Base-by-base conservation (phyloP, 129 eudicot genomes). In the Arctium lappa region DNA sequence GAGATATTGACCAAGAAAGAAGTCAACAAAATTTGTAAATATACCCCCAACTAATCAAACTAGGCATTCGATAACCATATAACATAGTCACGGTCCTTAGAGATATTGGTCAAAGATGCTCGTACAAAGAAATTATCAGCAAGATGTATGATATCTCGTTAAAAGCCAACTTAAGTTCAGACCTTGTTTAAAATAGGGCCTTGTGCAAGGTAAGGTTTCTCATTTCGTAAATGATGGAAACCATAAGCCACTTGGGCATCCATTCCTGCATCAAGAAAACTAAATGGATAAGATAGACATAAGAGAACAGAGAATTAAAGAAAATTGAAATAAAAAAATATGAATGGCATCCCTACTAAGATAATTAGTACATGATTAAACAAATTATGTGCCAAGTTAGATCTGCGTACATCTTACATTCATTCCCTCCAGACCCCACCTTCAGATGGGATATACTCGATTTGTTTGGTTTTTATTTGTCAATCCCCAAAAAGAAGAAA, bases 191-290 rank as follows among this genome's bases (percentile, higher is more conserved):
- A 79, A 46, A 96, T 83, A 44, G 98, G 98, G 77, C 99, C 99
- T 80, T 81, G 96, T 73, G 99, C 99, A 83, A 93, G 99, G 83
- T 91, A 88, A 34, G 99, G 97, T 79, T 90, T 96, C 69, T 96
- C 91, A 86, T 93, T 91, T 32, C 99, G 91, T 89, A 96, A 86
- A 85, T 90, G 89, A 78, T 96, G 99, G 85, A 96, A 96, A 18
- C 97, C 99, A 32, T 93, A 91, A 18, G 99, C 99, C 83, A 96
- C 98, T 83, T 88, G 99, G 15, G 99, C 99, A 88, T 96, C 99
- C 99, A 96, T 96, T 78, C 99, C 99, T 95, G 78, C 46, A 87
- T 74, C 34, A 69, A 83, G 10, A 77, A 77, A 69, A 18, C 11
- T 77, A 71, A 3, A 71, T 16, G 15, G 36, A 48, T 11, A 63